Base-by-base conservation (phyloP, 73 alveolate genomes). In the Tetrahymena thermophila region DNA sequence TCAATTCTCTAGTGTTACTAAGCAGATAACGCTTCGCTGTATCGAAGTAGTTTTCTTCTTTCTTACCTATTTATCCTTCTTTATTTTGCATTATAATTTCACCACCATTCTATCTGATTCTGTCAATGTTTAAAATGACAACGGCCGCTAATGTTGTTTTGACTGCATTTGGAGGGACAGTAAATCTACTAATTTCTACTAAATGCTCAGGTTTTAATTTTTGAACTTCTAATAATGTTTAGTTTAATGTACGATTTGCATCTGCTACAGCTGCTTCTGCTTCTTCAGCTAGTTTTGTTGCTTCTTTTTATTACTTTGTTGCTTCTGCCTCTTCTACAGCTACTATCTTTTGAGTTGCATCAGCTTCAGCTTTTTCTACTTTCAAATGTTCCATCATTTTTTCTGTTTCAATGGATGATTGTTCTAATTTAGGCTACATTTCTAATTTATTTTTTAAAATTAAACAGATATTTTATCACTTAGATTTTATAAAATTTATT, bases 311-410 rank as follows among this genome's bases (percentile, higher is more conserved):
- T 98, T 96, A 98, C 94, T 96, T 97, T 95, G 98, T 97, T 58
- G 99, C 99, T 96, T 98, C 99, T 35, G 99, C 99, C 96, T 99
- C 99, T 35, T 98, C 99, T 85, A 95, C 96, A 0, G 99, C 99
- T 56, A 98, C 99, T 15, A 94, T 94, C 93, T 96, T 97, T 85
- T 98, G 96, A 37, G 98, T 98, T 85, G 97, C 98, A 85, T 98
- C 99, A 4, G 99, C 99, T 35, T 96, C 99, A 35, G 99, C 98
- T 96, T 97, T 98, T 57, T 99, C 99, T 9, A 97, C 99, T 57
- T 99, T 98, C 13, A 99, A 96, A 35, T 97, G 98, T 43, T 98
- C 98, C 98, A 98, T 99, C 94, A 99, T 98, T 94, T 98, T 97
- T 94, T 98, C 99, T 83, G 99, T 99, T 89, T 99, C 99, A 84